phyloP scores from a whole-genome alignment of 1,284 basidiomycete species.

The Phellopilus nigrolimitatus region DNA sequence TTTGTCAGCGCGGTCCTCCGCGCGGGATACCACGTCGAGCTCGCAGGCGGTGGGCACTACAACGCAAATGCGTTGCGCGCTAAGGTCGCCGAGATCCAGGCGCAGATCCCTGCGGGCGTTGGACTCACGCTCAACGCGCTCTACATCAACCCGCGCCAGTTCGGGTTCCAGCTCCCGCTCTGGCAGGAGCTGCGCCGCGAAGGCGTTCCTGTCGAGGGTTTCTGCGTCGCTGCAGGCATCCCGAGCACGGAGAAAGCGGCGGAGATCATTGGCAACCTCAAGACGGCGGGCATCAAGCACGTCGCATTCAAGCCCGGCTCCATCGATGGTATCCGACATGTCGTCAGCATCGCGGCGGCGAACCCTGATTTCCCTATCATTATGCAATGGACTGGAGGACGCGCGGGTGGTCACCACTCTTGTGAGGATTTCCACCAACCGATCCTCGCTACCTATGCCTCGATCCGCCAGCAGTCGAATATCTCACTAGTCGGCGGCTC shows the following conservation, averaged over 20 bases:
- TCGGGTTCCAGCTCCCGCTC: slow-evolving; percentile 93
- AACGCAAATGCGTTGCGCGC: slow-evolving; percentile 82
- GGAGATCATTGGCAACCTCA: slow-evolving; percentile 83
- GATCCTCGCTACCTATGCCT: slow-evolving; percentile 83
- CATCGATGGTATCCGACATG: slow-evolving; percentile 94
- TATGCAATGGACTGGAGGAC: slow-evolving; percentile 98
- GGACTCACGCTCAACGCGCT: slow-evolving; percentile 93
- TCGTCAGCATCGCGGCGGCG: slow-evolving; percentile 90
- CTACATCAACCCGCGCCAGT: slow-evolving; percentile 98
- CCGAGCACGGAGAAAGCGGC: slow-evolving; percentile 90
- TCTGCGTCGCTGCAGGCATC: slow-evolving; percentile 96
- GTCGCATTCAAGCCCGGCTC: slow-evolving; percentile 98
- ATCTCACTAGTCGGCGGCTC: slow-evolving; percentile 93
- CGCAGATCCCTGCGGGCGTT: slow-evolving; percentile 77
- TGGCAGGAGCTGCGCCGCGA: slow-evolving; percentile 98
- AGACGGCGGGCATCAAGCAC: slow-evolving; percentile 84
- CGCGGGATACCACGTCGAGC: slow-evolving; percentile 94
- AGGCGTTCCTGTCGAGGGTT: slow-evolving; percentile 93
- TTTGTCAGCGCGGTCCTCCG: slow-evolving; percentile 90
- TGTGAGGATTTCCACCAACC: slow-evolving; percentile 99
- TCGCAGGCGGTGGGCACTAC: slow-evolving; percentile 98
- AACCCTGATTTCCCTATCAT: slow-evolving; percentile 98
- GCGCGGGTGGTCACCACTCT: slow-evolving; percentile 98
- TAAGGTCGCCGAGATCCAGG: slow-evolving; percentile 88
- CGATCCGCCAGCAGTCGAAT: slow-evolving; percentile 87